These are phyloP conservation scores for Coniochaeta prunicola DNA, from an alignment of 2,329 filamentous ascomycete genomes.

Conservation along the genomic window DNA sequence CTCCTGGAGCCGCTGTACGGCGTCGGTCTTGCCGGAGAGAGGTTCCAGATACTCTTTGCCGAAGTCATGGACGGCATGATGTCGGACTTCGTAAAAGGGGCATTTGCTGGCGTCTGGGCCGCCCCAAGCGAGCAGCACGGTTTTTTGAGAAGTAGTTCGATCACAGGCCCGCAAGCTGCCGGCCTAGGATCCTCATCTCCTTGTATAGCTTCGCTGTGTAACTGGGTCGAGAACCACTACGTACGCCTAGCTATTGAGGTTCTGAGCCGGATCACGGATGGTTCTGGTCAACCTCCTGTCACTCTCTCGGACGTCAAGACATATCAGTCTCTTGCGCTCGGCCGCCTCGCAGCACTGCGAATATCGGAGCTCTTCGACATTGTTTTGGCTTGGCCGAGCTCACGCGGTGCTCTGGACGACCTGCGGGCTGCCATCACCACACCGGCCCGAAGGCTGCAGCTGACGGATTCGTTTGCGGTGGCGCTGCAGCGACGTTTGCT, in stretches of 20 bases:
- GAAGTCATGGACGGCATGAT: slow-evolving; percentile 63
- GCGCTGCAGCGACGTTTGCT: slow-evolving; percentile 60
- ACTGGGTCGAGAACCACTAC: slow-evolving; percentile 65
- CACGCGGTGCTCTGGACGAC: slow-evolving; percentile 65
- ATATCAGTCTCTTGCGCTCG: slow-evolving; percentile 65
- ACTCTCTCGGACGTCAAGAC: slow-evolving; percentile 53
- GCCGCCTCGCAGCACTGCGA: slow-evolving; percentile 60
- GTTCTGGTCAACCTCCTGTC: slow-evolving; percentile 27
- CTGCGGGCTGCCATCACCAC: slow-evolving; percentile 64
- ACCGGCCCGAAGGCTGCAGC: slow-evolving; percentile 58
- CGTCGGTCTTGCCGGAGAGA: slow-evolving; percentile 62
- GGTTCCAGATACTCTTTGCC: slow-evolving; percentile 64
- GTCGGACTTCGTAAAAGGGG: slow-evolving; percentile 52
- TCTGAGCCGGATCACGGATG: slow-evolving; percentile 36
- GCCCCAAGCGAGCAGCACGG: slow-evolving; percentile 15
- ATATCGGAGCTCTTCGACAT: slow-evolving; percentile 74
- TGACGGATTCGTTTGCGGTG: slow-evolving; percentile 62
- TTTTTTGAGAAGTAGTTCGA: slow-evolving; percentile 9
- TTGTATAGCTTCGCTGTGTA: slow-evolving; percentile 51
- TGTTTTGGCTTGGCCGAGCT: slow-evolving; percentile 66
- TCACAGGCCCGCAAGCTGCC: slow-evolving; percentile 17
- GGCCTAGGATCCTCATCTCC: slow-evolving; percentile 35
- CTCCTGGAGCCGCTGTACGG: slow-evolving; percentile 53
- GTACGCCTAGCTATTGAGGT: slow-evolving; percentile 57
- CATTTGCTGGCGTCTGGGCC: slow-evolving; percentile 59